Evolutionary conservation across 345 rosid species (phyloP).

Genomic region (Dovyalis caffra): DNA sequence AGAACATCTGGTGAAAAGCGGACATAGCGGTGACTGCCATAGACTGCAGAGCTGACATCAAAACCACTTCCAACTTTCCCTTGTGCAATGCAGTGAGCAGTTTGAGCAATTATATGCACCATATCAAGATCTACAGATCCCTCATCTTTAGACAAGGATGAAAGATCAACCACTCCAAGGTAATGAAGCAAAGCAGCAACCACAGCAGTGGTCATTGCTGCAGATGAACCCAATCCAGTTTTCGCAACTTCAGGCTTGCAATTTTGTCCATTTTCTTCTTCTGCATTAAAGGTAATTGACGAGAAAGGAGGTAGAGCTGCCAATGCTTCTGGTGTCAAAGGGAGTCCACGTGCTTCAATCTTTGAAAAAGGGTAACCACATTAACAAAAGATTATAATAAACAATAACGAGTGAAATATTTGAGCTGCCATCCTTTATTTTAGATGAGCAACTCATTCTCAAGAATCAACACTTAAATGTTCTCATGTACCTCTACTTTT

Average conservation of each 20-base stretch:
- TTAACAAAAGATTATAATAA: constrained; percentile 20
- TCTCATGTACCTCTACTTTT: background rate
- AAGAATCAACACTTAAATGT: background rate
- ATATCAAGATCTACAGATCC: constrained; percentile 52
- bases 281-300: constrained; percentile 78
- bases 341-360: constrained; percentile 91
- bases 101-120: constrained; percentile 90
- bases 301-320: constrained; percentile 77
- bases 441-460: background rate
- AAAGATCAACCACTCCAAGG: constrained; percentile 75
- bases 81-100: constrained; percentile 95
- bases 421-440: background rate
- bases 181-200: constrained; percentile 90
- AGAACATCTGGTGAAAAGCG: constrained; percentile 91
- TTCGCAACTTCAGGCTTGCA: constrained; percentile 96
- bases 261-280: constrained; percentile 52
- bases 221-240: constrained; percentile 98
- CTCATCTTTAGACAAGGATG: constrained; percentile 40
- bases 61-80: constrained; percentile 99
- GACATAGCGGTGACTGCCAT: constrained; percentile 91
- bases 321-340: constrained; percentile 74
- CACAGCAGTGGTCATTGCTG: constrained; percentile 97
- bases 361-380: constrained; percentile 19
- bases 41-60: constrained; percentile 97
- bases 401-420: background rate